Evolutionary conservation across 2,329 filamentous ascomycete genomes (phyloP).

Genomic region (Colletotrichum sp.): DNA sequence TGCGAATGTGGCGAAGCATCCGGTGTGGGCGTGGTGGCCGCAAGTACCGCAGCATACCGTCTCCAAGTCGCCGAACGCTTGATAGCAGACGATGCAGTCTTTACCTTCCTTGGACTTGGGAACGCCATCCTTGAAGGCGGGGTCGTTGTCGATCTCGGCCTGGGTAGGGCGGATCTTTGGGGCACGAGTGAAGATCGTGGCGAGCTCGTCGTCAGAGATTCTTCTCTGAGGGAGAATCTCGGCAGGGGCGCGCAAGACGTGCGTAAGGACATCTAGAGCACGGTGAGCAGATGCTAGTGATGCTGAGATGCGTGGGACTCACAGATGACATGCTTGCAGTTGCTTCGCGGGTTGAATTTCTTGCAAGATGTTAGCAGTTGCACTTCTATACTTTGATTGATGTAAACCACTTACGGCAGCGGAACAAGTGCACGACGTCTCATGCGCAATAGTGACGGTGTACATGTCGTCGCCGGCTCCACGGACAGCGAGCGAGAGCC

Average conservation of each 20-base stretch:
- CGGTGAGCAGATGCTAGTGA: background rate
- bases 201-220: background rate
- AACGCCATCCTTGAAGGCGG: slow-evolving; percentile 8
- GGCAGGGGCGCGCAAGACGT: slow-evolving; percentile 7
- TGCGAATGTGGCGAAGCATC: slow-evolving; percentile 3
- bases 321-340: slow-evolving; percentile 22
- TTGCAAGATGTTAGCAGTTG: background rate
- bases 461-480: background rate
- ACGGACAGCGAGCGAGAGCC: background rate
- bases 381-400: background rate
- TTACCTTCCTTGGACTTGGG: background rate
- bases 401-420: background rate
- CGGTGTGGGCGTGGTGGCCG: slow-evolving; percentile 7
- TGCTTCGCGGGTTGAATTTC: background rate
- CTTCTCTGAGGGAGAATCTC: slow-evolving; percentile 7
- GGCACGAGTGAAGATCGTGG: background rate
- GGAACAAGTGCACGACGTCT: background rate
- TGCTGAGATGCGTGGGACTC: background rate
- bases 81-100: slow-evolving; percentile 13
- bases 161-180: slow-evolving; percentile 6
- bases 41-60: slow-evolving; percentile 5
- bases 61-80: background rate
- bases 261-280: slow-evolving; percentile 8
- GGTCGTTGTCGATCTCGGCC: background rate
- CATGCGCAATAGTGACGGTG: background rate